Base-by-base conservation (phyloP, 2,329 filamentous ascomycete species). In the Cercospora zeae-maydis region DNA sequence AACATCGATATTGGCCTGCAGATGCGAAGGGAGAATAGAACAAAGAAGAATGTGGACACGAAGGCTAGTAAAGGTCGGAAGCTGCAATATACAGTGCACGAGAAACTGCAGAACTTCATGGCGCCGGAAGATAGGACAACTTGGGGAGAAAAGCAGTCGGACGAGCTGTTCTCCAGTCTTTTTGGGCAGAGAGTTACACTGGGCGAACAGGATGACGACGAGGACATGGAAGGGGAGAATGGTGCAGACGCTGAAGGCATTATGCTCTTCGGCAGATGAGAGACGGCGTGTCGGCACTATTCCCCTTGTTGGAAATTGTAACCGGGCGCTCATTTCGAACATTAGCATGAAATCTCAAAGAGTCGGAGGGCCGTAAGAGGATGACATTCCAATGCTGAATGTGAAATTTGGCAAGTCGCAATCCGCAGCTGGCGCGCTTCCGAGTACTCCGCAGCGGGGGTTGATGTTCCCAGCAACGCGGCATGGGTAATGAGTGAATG, bases 31-130 rank as follows among this genome's bases (percentile, higher is more conserved):
- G 89, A 92, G 71, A 88, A 87, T 60, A 96, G 93, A 81, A 96
- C 89, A 63, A 89, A 90, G 78, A 90, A 91, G 74, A 85, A 88
- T 31, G 90, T 98, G 4, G 95, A 99, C 75, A 93, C 93, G 19
- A 95, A 93, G 75, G 95, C 95, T 0, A 96, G 91, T 75, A 98
- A 98, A 78, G 95, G 95, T 5, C 83, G 95, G 55, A 97, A 97
- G 80, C 85, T 99, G 83, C 84, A 92, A 39, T 99, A 93, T 78
- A 95, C 91, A 14, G 92, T 97, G 51, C 93, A 98, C 74, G 93
- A 98, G 80, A 98, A 98, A 81, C 78, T 99, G 73, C 91, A 96
- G 79, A 97, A 97, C 76, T 98, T 98, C 74, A 97, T 97, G 92
- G 93, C 93, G 10, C 88, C 92, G 0, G 92, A 97, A 75, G 90